Percentiles rank a stretch among this genome's conserved stretches.
Evolutionary conservation across 768 basidiomycete genomes (phyloP).

Genomic region (Podaxis mareebaensis): DNA sequence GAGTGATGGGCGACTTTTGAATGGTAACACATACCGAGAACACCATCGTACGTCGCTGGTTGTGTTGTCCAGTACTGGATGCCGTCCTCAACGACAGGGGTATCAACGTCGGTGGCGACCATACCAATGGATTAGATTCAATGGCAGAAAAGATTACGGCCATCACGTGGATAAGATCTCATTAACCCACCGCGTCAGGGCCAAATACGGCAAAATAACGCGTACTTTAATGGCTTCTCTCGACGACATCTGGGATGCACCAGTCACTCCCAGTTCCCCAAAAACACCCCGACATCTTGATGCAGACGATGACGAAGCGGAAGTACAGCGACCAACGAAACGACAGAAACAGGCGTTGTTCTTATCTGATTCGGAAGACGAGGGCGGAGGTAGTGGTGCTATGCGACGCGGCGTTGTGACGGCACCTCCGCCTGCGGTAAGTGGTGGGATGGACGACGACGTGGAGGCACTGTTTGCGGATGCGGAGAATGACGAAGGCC

Average conservation of each 20-base stretch:
- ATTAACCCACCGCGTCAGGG: constrained; percentile 26
- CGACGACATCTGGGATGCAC: constrained; percentile 64
- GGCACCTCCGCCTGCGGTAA: constrained; percentile 42
- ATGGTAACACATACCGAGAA: constrained; percentile 49
- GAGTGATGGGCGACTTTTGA: background rate
- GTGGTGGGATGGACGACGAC: constrained; percentile 37
- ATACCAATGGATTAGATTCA: constrained; percentile 6
- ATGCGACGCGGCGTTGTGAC: constrained; percentile 16
- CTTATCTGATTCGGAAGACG: constrained; percentile 59
- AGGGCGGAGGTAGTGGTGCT: constrained; percentile 37
- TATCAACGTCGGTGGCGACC: constrained; percentile 21
- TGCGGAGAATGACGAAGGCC: constrained; percentile 34
- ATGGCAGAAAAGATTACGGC: constrained; percentile 13
- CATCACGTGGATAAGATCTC: constrained; percentile 24
- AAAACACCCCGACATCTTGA: constrained; percentile 16
- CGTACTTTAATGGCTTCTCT: constrained; percentile 42
- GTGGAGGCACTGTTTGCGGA: constrained; percentile 45
- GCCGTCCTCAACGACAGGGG: constrained; percentile 70
- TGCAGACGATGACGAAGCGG: constrained; percentile 23
- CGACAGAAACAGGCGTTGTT: constrained; percentile 49
- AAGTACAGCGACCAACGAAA: constrained; percentile 31
- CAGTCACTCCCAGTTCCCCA: constrained; percentile 30
- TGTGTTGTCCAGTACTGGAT: constrained; percentile 86
- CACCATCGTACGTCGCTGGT: constrained; percentile 83
- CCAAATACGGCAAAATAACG: constrained; percentile 44